Conservation (phyloP, 2,329 filamentous ascomycete species). For the Pseudogymnoascus destructans region DNA sequence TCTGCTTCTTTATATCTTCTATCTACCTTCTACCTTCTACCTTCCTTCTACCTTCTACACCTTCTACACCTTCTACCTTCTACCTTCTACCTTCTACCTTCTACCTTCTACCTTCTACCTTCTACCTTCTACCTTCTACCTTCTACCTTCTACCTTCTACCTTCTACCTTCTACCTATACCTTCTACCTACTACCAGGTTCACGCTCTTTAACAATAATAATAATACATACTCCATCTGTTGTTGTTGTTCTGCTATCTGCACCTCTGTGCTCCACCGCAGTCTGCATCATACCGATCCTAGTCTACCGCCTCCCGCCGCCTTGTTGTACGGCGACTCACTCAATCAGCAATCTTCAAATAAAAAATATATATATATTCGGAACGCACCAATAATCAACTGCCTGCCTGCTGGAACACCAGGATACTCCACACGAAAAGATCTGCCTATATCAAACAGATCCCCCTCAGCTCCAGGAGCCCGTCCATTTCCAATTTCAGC, state of each 20-base stretch:
- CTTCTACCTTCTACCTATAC: not conserved
- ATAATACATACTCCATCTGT: not conserved
- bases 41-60: not conserved
- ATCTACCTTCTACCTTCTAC: not conserved
- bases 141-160: not conserved
- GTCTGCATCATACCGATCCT: conserved; percentile 1
- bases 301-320: conserved; percentile 5
- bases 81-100: not conserved
- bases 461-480: not conserved
- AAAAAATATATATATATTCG: not conserved
- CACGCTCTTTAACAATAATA: not conserved
- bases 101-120: not conserved
- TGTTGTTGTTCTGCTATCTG: not conserved
- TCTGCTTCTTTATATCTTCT: not conserved
- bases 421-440: not conserved
- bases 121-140: not conserved
- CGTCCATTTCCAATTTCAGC: not conserved
- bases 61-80: too few species aligned
- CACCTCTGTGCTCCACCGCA: not conserved
- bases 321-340: not conserved
- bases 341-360: not conserved
- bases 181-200: not conserved
- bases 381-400: not conserved
- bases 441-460: conserved; percentile 1
- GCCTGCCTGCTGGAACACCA: conserved; percentile 7